Evolutionary conservation across 2,329 filamentous ascomycete species (phyloP), one percentile per base, ranked within the genome.

Genomic region (Alternaria gaisen): DNA sequence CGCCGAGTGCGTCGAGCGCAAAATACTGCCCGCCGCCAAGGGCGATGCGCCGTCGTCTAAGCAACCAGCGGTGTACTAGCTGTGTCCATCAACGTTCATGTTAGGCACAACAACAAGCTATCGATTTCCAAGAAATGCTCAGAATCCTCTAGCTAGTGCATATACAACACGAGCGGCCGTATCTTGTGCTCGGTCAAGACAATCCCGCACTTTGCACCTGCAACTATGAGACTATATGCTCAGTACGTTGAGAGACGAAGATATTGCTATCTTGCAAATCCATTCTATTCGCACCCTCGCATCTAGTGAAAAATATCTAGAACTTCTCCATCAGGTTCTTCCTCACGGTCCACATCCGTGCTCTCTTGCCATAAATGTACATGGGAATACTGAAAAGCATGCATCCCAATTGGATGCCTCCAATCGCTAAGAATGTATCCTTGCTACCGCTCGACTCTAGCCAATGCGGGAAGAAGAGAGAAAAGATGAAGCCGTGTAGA

Each of bases 301-400:
- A 36, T 48, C 38, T 53, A 53, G 12, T 6, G 24, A 20, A 36
- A 48, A 4, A 2, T 12, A 32, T 32, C 38, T 51, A 88, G 64
- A 87, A 90, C 73, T 88, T 91, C 85, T 96, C 93, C 90, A 97
- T 94, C 65, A 97, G 81, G 68, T 91, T 93, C 84, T 86, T 91
- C 64, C 91, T 83, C 11, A 94, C 92, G 1, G 94, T 98, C 94
- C 94, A 97, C 92, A 97, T 97, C 18, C 94, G 85, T 16, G 90
- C 89, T 57, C 93, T 83, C 84, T 98, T 98, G 18, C 94, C 94
- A 73, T 88, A 97, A 20, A 98, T 91, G 76, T 95, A 98, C 91
- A 98, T 93, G 0, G 94, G 94, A 56, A 97, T 89, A 1, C 93
- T 91, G 55, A 85, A 88, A 3, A 92, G 72, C 76, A 97, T 83